These are phyloP conservation scores for Lactarius sanguifluus DNA, from an alignment of 768 basidiomycete species.

Conservation along the genomic window DNA sequence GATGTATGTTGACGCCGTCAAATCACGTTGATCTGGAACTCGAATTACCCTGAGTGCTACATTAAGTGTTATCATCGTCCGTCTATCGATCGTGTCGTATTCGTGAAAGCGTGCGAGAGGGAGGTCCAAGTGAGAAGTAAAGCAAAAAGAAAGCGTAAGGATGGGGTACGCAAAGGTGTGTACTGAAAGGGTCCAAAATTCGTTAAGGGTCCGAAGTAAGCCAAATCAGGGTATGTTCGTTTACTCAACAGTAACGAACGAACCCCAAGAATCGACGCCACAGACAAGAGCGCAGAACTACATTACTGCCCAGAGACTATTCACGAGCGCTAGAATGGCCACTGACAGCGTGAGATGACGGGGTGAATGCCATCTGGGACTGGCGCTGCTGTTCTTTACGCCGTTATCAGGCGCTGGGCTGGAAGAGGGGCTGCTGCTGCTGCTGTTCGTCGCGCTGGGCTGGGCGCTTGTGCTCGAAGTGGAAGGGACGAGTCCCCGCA, in stretches of 20 bases:
- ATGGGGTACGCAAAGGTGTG: constrained; percentile 8
- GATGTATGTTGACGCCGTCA: not conserved
- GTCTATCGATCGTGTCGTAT: not conserved
- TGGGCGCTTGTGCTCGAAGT: constrained; percentile 1
- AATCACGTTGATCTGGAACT: not conserved
- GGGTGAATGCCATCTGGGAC: not conserved
- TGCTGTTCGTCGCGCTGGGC: not conserved
- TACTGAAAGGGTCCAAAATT: not conserved
- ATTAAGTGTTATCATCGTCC: not conserved
- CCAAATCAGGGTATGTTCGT: not conserved
- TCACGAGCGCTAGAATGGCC: not conserved
- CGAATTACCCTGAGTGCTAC: not conserved
- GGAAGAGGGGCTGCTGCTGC: not conserved
- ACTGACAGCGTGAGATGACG: not conserved
- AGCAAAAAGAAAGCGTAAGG: not conserved
- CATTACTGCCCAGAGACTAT: not conserved
- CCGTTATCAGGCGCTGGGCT: not conserved
- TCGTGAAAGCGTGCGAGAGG: not conserved
- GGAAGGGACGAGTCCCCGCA: constrained; percentile 11
- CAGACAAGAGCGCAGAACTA: not conserved
- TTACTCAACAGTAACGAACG: too few species aligned
- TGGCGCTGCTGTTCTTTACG: not conserved
- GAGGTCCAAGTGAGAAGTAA: not conserved
- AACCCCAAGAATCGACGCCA: not conserved
- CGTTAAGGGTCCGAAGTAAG: not conserved